Evolutionary conservation across 2,329 filamentous ascomycete species (phyloP).

Genomic region (Arthrinium puccinioides): DNA sequence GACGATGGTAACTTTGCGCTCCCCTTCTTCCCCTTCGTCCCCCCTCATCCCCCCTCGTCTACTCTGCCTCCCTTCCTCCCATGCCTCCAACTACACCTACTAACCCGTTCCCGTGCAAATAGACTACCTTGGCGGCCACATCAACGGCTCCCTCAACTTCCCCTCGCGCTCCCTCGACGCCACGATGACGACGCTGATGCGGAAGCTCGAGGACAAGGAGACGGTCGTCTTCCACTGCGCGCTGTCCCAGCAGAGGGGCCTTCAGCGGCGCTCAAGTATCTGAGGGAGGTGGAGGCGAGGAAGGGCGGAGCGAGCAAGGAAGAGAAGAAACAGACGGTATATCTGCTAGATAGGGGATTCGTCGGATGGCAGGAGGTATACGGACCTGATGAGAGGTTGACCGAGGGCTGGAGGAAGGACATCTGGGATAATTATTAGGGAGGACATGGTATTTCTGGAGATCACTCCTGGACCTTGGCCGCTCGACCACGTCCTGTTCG

Average conservation of each 20-base stretch:
- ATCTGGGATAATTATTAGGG: constrained; percentile 61
- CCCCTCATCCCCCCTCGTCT: background rate
- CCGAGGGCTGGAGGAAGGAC: constrained; percentile 77
- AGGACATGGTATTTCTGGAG: too few species aligned
- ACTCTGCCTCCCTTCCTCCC: background rate
- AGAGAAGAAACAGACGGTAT: constrained; percentile 58
- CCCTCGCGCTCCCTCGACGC: constrained; percentile 68
- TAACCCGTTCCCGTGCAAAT: background rate
- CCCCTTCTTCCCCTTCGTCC: background rate
- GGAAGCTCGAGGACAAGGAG: constrained; percentile 68
- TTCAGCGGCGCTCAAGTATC: constrained; percentile 71
- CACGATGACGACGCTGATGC: constrained; percentile 74
- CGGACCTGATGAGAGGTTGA: constrained; percentile 71
- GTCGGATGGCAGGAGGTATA: constrained; percentile 80
- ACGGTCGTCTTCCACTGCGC: constrained; percentile 93
- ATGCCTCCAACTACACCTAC: background rate
- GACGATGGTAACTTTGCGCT: constrained; percentile 55
- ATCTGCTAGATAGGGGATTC: constrained; percentile 79
- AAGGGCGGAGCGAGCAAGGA: constrained; percentile 15
- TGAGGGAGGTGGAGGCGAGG: constrained; percentile 57
- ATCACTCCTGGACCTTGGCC: too few species aligned
- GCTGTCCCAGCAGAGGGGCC: constrained; percentile 88
- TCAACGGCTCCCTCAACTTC: constrained; percentile 67
- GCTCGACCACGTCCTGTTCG: too few species aligned
- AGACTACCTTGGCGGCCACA: constrained; percentile 92